A percentile compares a stretch with the other conserved stretches of the same genome.
Evolutionary conservation across 2,329 filamentous ascomycete genomes (phyloP).

Genomic region (Cadophora sp.): DNA sequence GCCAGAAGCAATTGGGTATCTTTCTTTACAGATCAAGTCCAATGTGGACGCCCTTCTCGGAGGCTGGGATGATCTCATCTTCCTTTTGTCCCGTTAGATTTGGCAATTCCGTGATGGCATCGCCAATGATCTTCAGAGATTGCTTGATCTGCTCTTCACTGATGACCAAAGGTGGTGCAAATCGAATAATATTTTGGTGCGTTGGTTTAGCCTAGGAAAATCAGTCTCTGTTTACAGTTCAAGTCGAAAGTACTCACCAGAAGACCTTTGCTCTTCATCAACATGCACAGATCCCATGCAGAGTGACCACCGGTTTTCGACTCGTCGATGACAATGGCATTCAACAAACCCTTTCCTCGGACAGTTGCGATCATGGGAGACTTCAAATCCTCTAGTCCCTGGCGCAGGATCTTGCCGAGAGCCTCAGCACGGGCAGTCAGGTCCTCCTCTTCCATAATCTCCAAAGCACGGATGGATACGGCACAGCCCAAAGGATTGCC

Average conservation of each 20-base stretch:
- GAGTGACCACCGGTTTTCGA: conserved; percentile 81
- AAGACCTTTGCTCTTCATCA: conserved; percentile 94
- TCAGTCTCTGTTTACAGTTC: neutral
- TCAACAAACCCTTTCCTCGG: conserved; percentile 91
- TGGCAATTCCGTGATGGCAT: conserved; percentile 83
- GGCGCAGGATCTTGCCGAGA: conserved; percentile 83
- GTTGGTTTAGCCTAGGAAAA: conserved; percentile 86
- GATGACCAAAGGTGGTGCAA: conserved; percentile 96
- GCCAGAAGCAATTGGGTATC: conserved; percentile 3
- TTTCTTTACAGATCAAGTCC: conserved; percentile 23
- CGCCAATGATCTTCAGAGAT: conserved; percentile 79
- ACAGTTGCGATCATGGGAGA: conserved; percentile 82
- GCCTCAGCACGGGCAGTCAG: conserved; percentile 83
- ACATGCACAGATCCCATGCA: conserved; percentile 95
- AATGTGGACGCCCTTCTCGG: conserved; percentile 68
- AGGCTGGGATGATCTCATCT: conserved; percentile 60
- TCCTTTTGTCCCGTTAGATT: conserved; percentile 63
- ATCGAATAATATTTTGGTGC: conserved; percentile 96
- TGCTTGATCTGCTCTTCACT: conserved; percentile 83
- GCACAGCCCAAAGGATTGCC: conserved; percentile 96
- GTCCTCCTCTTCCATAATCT: conserved; percentile 91
- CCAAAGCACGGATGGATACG: conserved; percentile 91
- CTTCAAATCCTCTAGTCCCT: conserved; percentile 76
- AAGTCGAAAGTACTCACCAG: conserved; percentile 66
- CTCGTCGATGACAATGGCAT: conserved; percentile 96